Conservation (phyloP, 2,329 filamentous ascomycete genomes). For the Parastagonospora avenae region DNA sequence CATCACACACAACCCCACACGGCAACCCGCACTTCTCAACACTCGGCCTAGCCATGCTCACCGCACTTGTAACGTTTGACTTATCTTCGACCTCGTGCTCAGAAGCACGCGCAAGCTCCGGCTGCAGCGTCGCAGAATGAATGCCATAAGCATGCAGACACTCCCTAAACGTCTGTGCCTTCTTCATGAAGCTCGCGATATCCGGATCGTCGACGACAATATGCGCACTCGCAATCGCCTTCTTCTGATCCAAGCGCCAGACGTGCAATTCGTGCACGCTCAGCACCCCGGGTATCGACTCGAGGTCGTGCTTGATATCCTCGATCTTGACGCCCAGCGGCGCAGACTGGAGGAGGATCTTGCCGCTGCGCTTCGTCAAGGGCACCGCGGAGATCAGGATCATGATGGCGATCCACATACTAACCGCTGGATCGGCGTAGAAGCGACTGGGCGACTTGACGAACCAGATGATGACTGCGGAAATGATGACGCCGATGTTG, state of each 20-base stretch:
- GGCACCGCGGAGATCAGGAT: conserved; percentile 69
- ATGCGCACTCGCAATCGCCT: conserved; percentile 72
- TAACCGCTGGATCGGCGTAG: conserved; percentile 74
- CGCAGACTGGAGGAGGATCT: conserved; percentile 70
- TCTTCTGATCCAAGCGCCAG: conserved; percentile 74
- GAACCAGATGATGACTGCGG: conserved; percentile 72
- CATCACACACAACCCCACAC: conserved; percentile 59
- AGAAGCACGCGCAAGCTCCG: conserved; percentile 54
- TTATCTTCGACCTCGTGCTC: conserved; percentile 1
- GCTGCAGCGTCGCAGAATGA: conserved; percentile 73
- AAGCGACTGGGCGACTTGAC: conserved; percentile 62
- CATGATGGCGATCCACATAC: conserved; percentile 73
- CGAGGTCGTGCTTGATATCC: conserved; percentile 71
- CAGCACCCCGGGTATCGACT: conserved; percentile 68
- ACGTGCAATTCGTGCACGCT: conserved; percentile 75
- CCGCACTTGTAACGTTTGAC: conserved; percentile 12
- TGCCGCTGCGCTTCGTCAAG: conserved; percentile 65
- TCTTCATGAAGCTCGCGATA: conserved; percentile 63
- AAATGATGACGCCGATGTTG: conserved; percentile 75
- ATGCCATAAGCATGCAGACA: conserved; percentile 77
- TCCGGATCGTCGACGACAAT: conserved; percentile 65
- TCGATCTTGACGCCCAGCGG: conserved; percentile 64
- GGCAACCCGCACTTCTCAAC: conserved; percentile 56
- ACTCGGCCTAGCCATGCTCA: conserved; percentile 27
- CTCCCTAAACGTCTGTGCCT: conserved; percentile 66